A percentile compares a stretch with the other conserved stretches of the same genome.
phyloP scores from a whole-genome alignment of 805 yeast genomes.

The Kuraishia cidri region DNA sequence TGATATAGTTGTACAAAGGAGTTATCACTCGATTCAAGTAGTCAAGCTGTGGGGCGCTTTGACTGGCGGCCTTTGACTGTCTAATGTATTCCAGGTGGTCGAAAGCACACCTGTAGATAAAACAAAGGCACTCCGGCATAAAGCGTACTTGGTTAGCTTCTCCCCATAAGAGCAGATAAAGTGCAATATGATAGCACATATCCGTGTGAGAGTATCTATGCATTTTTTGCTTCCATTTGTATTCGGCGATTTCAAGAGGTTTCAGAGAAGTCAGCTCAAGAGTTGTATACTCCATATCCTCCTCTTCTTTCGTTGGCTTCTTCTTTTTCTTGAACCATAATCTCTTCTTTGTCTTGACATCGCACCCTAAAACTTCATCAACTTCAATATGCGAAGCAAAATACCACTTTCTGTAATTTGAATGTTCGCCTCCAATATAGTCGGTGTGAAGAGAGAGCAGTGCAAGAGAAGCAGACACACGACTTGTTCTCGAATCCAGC shows the following conservation, averaged over 20 bases:
- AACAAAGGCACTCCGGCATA: conserved; percentile 42
- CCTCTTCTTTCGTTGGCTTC: conserved; percentile 42
- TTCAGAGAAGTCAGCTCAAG: conserved; percentile 3
- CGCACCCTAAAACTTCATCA: conserved; percentile 57
- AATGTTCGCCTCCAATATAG: conserved; percentile 83
- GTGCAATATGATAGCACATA: conserved; percentile 56
- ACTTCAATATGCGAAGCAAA: conserved; percentile 76
- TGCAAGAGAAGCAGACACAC: conserved; percentile 67
- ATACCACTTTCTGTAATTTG: conserved; percentile 89
- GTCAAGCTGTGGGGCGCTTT: conserved; percentile 9
- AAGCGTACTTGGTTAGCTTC: conserved; percentile 61
- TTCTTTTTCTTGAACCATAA: conserved; percentile 1
- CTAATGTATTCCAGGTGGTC: conserved; percentile 34
- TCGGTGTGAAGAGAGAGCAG: conserved; percentile 75
- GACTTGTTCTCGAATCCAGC: conserved; percentile 79
- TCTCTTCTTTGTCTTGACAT: background rate
- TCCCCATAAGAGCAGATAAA: conserved; percentile 64
- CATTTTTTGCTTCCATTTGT: conserved; percentile 54
- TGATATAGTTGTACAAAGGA: conserved; percentile 47
- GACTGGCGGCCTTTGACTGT: conserved; percentile 23
- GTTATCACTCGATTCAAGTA: conserved; percentile 31
- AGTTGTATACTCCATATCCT: conserved; percentile 21
- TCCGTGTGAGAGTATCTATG: background rate
- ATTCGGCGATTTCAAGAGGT: conserved; percentile 67
- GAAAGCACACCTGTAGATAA: conserved; percentile 45